A percentile compares a stretch with the other conserved stretches of the same genome.
These are phyloP conservation scores for Corchorus capsularis DNA, from an alignment of 345 rosid genomes.

Conservation along the genomic window DNA sequence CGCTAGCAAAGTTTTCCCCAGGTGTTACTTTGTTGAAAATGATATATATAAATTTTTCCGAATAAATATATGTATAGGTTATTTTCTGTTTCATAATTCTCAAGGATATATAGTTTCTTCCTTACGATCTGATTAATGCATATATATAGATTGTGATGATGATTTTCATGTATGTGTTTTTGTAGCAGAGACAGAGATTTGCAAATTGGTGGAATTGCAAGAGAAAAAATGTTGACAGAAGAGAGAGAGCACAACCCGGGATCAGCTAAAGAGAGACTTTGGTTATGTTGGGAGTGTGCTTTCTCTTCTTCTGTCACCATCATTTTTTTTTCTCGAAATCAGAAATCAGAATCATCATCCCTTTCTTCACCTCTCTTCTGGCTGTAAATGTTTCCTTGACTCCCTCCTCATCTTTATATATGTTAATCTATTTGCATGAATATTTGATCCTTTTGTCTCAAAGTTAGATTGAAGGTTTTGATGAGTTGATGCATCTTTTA, in stretches of 20 bases:
- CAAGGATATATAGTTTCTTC: background rate
- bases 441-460: no score
- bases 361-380: background rate
- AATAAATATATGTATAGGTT: no score
- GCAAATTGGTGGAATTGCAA: background rate
- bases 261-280: constrained; percentile 51
- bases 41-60: no score
- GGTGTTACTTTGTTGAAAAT: no score
- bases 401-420: background rate
- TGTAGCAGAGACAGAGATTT: background rate
- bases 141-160: background rate
- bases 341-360: background rate
- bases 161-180: background rate
- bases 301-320: constrained; percentile 84
- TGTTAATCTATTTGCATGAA: no score
- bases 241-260: constrained; percentile 92
- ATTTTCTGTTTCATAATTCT: no score
- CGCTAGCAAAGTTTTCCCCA: no score
- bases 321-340: background rate
- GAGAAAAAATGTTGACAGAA: constrained; percentile 71
- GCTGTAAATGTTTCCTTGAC: background rate
- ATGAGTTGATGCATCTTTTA: no score
- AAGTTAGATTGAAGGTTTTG: no score
- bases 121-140: background rate
- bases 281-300: constrained; percentile 84